A percentile compares a stretch with the other conserved stretches of the same genome.
These are phyloP conservation scores for Durusdinium trenchii DNA, from an alignment of 73 alveolate species.

Conservation along the genomic window DNA sequence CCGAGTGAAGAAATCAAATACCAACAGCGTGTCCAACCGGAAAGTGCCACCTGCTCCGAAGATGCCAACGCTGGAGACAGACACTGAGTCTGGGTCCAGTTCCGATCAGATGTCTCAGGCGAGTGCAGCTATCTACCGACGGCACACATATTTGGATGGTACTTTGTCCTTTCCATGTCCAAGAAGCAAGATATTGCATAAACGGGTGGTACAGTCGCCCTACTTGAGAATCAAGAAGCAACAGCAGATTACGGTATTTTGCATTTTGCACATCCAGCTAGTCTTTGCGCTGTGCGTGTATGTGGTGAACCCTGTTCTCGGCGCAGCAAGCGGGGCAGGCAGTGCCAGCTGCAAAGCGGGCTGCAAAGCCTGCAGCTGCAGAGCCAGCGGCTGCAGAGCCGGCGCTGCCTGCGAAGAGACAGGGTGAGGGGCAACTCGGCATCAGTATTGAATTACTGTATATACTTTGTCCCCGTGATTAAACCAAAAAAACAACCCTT, in stretches of 20 bases:
- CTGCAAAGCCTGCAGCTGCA: not conserved
- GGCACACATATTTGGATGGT: not conserved
- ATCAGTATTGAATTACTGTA: not conserved
- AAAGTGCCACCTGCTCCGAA: conserved; percentile 71
- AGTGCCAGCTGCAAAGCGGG: not conserved
- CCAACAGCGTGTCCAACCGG: not conserved
- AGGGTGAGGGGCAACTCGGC: conserved; percentile 33
- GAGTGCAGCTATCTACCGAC: not conserved
- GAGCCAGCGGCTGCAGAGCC: not conserved
- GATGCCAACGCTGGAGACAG: conserved; percentile 79
- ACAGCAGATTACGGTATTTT: too few species aligned
- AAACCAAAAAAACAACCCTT: too few species aligned
- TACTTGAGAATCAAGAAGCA: too few species aligned
- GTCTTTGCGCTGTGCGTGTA: too few species aligned
- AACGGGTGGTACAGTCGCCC: too few species aligned
- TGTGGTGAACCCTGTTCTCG: too few species aligned
- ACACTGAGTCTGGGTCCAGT: conserved; percentile 24
- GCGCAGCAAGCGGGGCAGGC: too few species aligned
- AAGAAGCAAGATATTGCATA: too few species aligned
- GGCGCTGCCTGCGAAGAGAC: conserved; percentile 44
- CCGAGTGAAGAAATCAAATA: not conserved
- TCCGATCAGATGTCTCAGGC: conserved; percentile 27
- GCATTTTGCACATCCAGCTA: too few species aligned
- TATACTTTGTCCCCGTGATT: too few species aligned
- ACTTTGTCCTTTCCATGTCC: too few species aligned